Evolutionary conservation across 2,329 filamentous ascomycete genomes (phyloP).

Genomic region (Talaromyces sp.): DNA sequence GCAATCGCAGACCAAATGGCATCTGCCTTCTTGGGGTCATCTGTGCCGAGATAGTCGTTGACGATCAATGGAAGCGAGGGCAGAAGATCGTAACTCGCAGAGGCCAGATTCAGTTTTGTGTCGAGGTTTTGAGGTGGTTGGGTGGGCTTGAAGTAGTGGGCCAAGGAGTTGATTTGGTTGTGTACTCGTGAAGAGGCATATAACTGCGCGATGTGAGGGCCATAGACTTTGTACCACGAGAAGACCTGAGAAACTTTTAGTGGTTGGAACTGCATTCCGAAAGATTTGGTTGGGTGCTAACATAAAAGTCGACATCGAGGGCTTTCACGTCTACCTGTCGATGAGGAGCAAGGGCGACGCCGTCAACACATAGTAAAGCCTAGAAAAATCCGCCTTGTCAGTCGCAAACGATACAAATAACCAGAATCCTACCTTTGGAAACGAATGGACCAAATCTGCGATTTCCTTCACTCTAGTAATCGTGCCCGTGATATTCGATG

Average conservation of each 20-base stretch:
- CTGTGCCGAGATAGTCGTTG: background rate
- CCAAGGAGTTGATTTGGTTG: background rate
- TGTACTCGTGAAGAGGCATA: background rate
- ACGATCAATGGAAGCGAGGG: background rate
- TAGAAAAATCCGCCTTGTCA: background rate
- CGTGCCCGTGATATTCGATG: background rate
- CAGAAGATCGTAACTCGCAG: background rate
- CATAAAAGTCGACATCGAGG: background rate
- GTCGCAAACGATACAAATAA: no score
- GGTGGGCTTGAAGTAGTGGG: background rate
- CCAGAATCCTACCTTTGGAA: background rate
- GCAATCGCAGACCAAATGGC: background rate
- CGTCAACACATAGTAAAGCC: background rate
- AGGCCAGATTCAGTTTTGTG: background rate
- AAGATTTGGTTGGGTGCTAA: background rate
- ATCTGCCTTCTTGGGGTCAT: background rate
- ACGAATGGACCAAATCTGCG: background rate
- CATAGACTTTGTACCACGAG: background rate
- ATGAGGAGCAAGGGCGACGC: background rate
- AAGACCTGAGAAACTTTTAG: background rate
- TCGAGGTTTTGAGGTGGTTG: background rate
- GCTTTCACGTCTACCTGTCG: background rate
- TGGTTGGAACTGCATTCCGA: background rate
- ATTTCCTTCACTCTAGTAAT: background rate
- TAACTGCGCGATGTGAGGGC: background rate